Base-by-base conservation (phyloP, 139 green algal genomes). In the Nannochloris sp. region DNA sequence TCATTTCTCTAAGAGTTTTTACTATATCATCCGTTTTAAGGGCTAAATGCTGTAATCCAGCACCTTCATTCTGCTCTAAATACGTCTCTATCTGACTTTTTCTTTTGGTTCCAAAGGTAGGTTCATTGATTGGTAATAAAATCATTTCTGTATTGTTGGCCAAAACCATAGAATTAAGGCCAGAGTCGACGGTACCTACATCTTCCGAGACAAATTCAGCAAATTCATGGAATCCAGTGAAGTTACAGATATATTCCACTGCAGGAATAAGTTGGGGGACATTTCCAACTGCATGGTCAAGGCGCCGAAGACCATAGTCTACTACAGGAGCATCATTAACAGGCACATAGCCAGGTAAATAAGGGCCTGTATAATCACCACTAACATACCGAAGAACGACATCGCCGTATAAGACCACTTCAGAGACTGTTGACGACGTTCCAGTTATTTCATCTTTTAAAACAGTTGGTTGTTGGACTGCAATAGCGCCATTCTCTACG, bases 231-330 rank as follows among this genome's bases (percentile, higher is more conserved):
- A 96, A 95, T 46, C 92, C 92, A 74, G 78, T 58, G 33, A 32
- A 31, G 5, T n/a, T 34, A 9, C 15, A 54, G 59, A 99, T 81
- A 72, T 98, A 97, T n/a, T 92, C 68, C 24, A 94, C 69, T 2
- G 79, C 60, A 48, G 85, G 70, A 4, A 86, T 33, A 27, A 99
- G 81, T 33, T 94, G 46, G 8, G 48, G 77, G 32, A 96, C 88
- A 72, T 99, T 99, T 60, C 94, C 92, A 15, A 99, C 94, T 0
- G 83, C 88, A 68, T 99, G 94, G 76, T 99, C 94, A 36, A 97
- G 61, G 3, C 93, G 77, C 51, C 73, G 44, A 42, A 98, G 54
- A 19, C 90, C 93, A 68, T 90, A 96, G 30, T 42, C 70, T 25
- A 80, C 58, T 4, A 68, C 27, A 0, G 54, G 70, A 6, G 65